Base-by-base conservation (phyloP, 306 rosid genomes). In the Parietaria judaica region DNA sequence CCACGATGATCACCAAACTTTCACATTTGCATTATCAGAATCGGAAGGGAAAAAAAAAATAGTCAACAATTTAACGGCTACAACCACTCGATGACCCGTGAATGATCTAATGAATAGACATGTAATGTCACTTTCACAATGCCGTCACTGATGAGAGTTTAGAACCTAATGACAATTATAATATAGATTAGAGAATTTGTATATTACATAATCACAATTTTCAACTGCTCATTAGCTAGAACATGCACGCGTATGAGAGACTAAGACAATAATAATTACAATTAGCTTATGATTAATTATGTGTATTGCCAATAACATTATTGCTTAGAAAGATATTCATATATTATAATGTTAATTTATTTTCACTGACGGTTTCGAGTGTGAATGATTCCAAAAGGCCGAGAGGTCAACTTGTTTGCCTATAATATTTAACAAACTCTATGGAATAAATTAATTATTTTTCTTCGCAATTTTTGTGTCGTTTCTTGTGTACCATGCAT, bases 371-470 rank as follows among this genome's bases (percentile, higher is more conserved):
- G 23, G 14, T 39, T 4, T 59, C 16, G 34, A 11, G 51, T 41
- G 39, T 59, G 50, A 39, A 59, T n/a, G 63, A 59, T 43, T 61
- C 65, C 39, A 61, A 12, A 7, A 15, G 34, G 12, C 36, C 45
- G 54, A 61, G 65, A 36, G 54, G 65, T 36, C 65, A 61, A 3
- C 63, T 41, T 16, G 5, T 59, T 60, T 13, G 37, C 52, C 45
- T 10, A 35, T 10, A 12, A 14, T 38, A 41, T 17, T 16, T 23
- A 23, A 23, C 31, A 0, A 61, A 17, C 65, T 41, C 65, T 46
- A 45, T 61, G 38, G 65, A 61, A 17, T 45, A 46, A 59, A 61
- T 44, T 61, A 10, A 46, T 15, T 60, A 12, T 44, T 23, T 31
- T n/a, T 43, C 48, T 41, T 59, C 6, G 5, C 64, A 17, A 31